phyloP scores from a whole-genome alignment of 495 filamentous ascomycete species.

The Penicillium crystallinum region DNA sequence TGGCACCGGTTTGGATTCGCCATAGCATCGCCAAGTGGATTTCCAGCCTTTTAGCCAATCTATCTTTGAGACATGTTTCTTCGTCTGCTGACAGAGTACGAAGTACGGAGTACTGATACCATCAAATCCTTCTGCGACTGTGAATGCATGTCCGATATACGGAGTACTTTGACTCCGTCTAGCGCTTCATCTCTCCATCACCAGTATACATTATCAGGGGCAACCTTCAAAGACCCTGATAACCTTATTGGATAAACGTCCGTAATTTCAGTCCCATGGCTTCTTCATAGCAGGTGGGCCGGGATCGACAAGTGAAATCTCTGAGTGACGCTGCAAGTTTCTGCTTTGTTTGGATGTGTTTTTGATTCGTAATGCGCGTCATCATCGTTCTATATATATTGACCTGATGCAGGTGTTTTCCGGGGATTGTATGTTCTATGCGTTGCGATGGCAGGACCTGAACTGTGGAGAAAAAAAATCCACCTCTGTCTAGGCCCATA shows the following conservation, averaged over 20 bases:
- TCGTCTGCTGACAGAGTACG: background rate
- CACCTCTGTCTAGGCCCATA: background rate
- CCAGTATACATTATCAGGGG: too few relatives aligned
- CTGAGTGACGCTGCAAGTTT: background rate
- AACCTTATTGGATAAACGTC: conserved; percentile 5
- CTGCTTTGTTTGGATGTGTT: background rate
- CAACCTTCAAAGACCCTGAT: too few relatives aligned
- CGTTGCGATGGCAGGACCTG: background rate
- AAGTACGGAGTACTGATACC: too few relatives aligned
- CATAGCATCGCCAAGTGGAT: background rate
- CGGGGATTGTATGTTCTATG: background rate
- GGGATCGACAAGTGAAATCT: conserved; percentile 17
- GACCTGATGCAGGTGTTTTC: background rate
- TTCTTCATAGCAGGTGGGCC: conserved; percentile 16
- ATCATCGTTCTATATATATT: conserved; percentile 6
- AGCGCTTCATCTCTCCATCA: too few relatives aligned
- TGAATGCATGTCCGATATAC: too few relatives aligned
- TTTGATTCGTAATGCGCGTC: conserved; percentile 15
- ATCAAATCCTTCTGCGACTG: too few relatives aligned
- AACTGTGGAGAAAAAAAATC: conserved; percentile 2
- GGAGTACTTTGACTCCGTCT: too few relatives aligned
- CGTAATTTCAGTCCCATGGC: conserved; percentile 11
- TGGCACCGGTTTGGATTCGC: background rate
- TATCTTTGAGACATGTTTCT: background rate
- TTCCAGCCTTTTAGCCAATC: background rate